Percentiles rank a stretch among this genome's conserved stretches.
phyloP scores from a whole-genome alignment of 495 filamentous ascomycete genomes.

The Neurospora sp. region DNA sequence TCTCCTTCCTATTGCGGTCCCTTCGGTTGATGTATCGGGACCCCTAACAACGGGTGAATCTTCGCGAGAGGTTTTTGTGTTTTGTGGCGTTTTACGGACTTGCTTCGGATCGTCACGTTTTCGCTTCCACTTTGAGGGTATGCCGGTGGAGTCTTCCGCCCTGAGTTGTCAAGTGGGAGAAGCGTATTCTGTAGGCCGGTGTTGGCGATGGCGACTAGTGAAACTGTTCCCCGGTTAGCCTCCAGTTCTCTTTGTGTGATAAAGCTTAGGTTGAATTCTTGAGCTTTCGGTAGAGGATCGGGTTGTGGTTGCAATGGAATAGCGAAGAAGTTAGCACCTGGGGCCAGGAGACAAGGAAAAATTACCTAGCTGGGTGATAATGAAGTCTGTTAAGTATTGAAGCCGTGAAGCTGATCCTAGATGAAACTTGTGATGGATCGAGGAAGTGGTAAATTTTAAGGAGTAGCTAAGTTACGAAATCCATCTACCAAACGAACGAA shows the following conservation, averaged over 20 bases:
- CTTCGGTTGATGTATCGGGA: not conserved
- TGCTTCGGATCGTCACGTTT: not conserved
- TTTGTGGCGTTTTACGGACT: not conserved
- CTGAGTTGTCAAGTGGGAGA: not conserved
- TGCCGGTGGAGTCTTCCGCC: not conserved
- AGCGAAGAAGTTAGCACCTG: not conserved
- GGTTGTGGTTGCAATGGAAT: not conserved
- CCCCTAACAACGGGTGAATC: not conserved
- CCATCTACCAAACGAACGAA: not conserved
- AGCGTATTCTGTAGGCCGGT: not conserved
- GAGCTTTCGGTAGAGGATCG: not conserved
- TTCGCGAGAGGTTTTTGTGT: not conserved
- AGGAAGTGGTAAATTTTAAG: not conserved
- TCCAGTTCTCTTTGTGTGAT: not conserved
- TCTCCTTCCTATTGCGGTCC: not conserved
- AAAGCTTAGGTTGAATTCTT: not conserved
- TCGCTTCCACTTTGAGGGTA: not conserved
- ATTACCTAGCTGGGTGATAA: not conserved
- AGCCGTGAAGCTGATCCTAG: no score
- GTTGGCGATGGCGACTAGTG: not conserved
- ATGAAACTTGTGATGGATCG: no score
- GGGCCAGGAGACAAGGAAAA: not conserved
- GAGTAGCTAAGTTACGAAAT: not conserved
- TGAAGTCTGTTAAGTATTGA: no score
- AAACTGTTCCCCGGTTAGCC: not conserved